Base-by-base conservation (phyloP, 202 grass and related monocot genomes). In the Cymbopogon flexuosus region DNA sequence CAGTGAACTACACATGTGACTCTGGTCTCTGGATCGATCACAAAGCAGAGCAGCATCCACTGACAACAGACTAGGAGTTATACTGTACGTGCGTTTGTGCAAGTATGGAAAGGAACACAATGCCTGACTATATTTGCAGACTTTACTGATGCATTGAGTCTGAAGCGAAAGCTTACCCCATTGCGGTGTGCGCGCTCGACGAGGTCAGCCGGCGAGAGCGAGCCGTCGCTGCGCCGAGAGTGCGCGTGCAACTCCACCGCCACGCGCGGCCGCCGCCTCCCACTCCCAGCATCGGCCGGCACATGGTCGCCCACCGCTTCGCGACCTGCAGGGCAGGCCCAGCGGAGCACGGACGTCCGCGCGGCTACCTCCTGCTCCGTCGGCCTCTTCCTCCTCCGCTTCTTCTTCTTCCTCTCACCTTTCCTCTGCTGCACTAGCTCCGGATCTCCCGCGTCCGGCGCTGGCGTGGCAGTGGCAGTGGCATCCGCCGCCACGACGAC, bases 201-300 rank as follows among this genome's bases (percentile, higher is more conserved):
- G 49, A 97, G 82, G 22, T 77, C 82, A 4, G 91, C 15, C 6
- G 93, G 93, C 11, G 91, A 93, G 76, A 93, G 89, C 83, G 90
- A 90, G 29, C 89, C 89, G 47, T 97, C 93, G 68, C 89, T 91
- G 63, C 77, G 76, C 24, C 65, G 52, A 5, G 91, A 93, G 77
- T 93, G 91, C 65, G 88, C 84, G 81, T 97, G 91, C 41, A 97
- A 27, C 68, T 97, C 91, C 66, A 97, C 88, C 35, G 80, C 73
- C 27, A 93, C 87, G 30, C 64, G 58, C n/a, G 13, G 35, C 40
- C 69, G 66, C 41, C 35, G 16, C 70, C 35, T 12, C 4, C n/a
- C 64, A 1, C 2, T 57, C n/a, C 57, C 57, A 5, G 22, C 21
- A 59, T 23, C 57, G 22, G 1, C 19, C 10, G 72, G 65, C 10